Base-by-base conservation (phyloP, 2,329 filamentous ascomycete genomes). In the Keithomyces neogunnii region DNA sequence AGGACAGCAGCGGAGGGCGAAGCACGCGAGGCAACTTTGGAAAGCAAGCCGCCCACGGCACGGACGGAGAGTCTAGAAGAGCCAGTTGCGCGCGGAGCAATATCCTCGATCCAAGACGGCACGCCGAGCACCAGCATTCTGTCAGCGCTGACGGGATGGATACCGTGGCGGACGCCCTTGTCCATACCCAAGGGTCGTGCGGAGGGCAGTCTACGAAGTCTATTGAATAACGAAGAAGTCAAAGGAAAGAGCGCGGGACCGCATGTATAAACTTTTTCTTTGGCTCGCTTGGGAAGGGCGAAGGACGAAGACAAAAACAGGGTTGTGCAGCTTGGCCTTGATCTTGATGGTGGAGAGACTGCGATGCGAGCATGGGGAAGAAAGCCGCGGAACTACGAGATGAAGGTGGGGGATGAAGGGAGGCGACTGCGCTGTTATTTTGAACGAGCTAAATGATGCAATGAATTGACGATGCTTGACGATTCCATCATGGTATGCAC, bases 81-180 rank as follows among this genome's bases (percentile, higher is more conserved):
- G 3, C 55, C 58, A 9, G 45, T 63, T 47, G 61, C 59, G 11
- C 60, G 59, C 36, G 64, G 63, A 5, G 60, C 60, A 31, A 60
- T 64, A 11, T 60, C 62, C n/a, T 53, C 62, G 3, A 42, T 57
- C 3, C 60, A 59, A 9, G 43, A 49, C 10, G 46, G 56, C 55
- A 56, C 60, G 38, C 55, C 63, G 29, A 57, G 60, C 49, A 61
- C 60, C 31, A 54, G 64, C 28, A 56, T 72, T 31, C 60, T 74
- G 2, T 66, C 68, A 0, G 67, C 71, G 0, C 64, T 77, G 45
- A 66, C 69, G 32, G 64, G 67, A 28, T 78, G 74, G 73, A 69
- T 77, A 5, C 71, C 69, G 0, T 77, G 75, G 74, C 67, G 57
- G 48, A 53, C 69, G 19, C 11, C 6, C 13, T 9, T 5, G 13